Evolutionary conservation across 768 basidiomycete genomes (phyloP).

Genomic region (Lactarius trivialis): DNA sequence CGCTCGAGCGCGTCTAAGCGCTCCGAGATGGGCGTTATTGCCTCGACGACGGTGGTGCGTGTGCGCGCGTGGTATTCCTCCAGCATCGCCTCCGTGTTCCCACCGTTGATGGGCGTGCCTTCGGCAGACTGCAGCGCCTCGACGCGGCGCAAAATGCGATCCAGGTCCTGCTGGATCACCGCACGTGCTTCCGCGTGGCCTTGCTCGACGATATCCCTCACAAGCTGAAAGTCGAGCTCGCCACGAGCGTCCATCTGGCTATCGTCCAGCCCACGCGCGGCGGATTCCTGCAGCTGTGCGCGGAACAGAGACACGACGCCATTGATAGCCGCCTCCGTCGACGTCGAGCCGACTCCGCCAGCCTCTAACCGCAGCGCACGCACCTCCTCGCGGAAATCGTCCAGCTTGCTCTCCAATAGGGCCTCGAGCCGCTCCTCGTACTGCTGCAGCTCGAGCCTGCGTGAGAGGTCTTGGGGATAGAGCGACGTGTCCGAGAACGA

Average conservation of each 20-base stretch:
- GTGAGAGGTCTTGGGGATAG: constrained; percentile 46
- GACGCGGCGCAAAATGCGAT: constrained; percentile 41
- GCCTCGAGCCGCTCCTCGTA: constrained; percentile 54
- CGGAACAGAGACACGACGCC: constrained; percentile 66
- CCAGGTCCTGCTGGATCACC: constrained; percentile 55
- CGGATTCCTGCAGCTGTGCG: constrained; percentile 58
- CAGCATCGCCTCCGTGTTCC: constrained; percentile 36
- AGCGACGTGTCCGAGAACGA: constrained; percentile 40
- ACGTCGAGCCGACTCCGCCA: constrained; percentile 30
- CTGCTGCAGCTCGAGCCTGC: constrained; percentile 50
- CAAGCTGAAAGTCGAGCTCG: constrained; percentile 71
- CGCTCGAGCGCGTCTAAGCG: constrained; percentile 49
- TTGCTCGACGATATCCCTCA: constrained; percentile 63
- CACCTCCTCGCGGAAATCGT: constrained; percentile 40
- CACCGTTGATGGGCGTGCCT: constrained; percentile 22
- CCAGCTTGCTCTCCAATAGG: constrained; percentile 67
- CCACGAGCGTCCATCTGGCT: constrained; percentile 65
- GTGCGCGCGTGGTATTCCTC: constrained; percentile 56
- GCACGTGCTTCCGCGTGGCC: constrained; percentile 56
- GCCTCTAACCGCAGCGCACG: constrained; percentile 21
- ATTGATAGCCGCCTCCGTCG: constrained; percentile 55
- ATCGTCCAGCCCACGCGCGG: constrained; percentile 50
- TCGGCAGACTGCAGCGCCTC: constrained; percentile 27
- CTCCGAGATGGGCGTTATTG: constrained; percentile 50
- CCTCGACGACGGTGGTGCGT: constrained; percentile 51